phyloP scores from a whole-genome alignment of 306 rosid species.

The Cucurbita ficifolia region DNA sequence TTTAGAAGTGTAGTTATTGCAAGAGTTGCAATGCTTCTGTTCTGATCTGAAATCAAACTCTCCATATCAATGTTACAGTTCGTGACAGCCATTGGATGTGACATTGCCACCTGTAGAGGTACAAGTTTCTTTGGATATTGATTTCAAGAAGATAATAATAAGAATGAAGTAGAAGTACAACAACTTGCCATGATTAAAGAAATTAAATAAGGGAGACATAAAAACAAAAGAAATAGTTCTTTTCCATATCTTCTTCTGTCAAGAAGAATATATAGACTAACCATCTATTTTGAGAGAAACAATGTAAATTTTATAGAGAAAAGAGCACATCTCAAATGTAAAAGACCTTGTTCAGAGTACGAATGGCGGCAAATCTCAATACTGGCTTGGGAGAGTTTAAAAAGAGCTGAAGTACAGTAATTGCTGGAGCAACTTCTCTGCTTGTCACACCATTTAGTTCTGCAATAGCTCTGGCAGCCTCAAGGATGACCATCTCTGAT shows the following conservation, averaged over 20 bases:
- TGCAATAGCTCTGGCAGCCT: slow-evolving; percentile 93
- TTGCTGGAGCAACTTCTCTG: slow-evolving; percentile 90
- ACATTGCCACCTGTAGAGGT: slow-evolving; percentile 82
- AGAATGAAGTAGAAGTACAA: too few relatives aligned
- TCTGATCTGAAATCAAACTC: slow-evolving; percentile 89
- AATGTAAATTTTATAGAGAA: not conserved
- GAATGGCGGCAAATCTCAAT: slow-evolving; percentile 95
- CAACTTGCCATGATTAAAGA: too few relatives aligned
- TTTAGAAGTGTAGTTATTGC: slow-evolving; percentile 95
- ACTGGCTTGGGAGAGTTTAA: slow-evolving; percentile 96
- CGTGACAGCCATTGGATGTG: slow-evolving; percentile 96
- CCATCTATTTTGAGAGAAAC: not conserved
- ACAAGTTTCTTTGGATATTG: slow-evolving; percentile 1
- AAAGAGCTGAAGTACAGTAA: slow-evolving; percentile 98
- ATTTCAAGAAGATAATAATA: too few relatives aligned
- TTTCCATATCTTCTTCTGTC: not conserved
- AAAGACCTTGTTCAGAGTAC: slow-evolving; percentile 84
- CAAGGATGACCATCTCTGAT: slow-evolving; percentile 95
- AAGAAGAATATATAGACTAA: not conserved
- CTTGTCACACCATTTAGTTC: slow-evolving; percentile 84
- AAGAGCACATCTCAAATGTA: not conserved
- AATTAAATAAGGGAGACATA: not conserved
- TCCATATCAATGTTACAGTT: slow-evolving; percentile 98
- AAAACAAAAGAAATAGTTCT: not conserved
- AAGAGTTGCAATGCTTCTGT: slow-evolving; percentile 97